Evolutionary conservation across 768 basidiomycete genomes (phyloP), one percentile per base, ranked within the genome.

Genomic region (Multifurca ochricompacta): DNA sequence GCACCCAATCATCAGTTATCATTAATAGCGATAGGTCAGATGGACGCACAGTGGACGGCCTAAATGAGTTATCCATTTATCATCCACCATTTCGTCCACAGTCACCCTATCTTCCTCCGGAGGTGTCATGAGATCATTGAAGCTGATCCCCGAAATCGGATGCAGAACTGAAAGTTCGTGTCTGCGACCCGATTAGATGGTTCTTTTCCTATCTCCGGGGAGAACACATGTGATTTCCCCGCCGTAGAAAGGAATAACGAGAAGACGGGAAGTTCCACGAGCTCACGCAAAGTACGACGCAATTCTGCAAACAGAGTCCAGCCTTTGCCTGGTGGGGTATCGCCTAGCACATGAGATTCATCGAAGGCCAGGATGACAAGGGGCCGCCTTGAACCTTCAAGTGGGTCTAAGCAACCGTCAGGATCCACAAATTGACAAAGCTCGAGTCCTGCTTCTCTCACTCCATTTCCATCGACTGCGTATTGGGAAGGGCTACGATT

Each of bases 31-130:
- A n/a, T n/a, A n/a, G n/a, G n/a, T n/a, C 19, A 21, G 19, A 5
- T 28, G 18, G 23, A 46, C 44, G 3, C 18, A 53, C 52, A 53
- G 19, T 37, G 52, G 43, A 6, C 44, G 52, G 16, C 52, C 44
- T 2, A 53, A 35, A 21, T 46, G 52, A 21, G 28, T 30, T 1
- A 39, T 39, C 52, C 52, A 53, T 7, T 46, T 21, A 1, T 11
- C 16, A 0, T 21, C 1, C 6, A 41, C 27, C 28, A 32, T 45
- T 34, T 4, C 4, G 32, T 48, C 23, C 32, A n/a, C n/a, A 36
- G 9, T 36, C 34, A 31, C 21, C 18, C 6, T 19, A 43, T 7
- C 10, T 43, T 43, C 42, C 8, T 1, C 11, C 7, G 51, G 35
- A 11, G 41, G 21, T 30, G 32, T 27, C 10, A 25, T 34, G 1